Conservation (phyloP, 179 eudicot genomes). For the Corrigiola litoralis region DNA sequence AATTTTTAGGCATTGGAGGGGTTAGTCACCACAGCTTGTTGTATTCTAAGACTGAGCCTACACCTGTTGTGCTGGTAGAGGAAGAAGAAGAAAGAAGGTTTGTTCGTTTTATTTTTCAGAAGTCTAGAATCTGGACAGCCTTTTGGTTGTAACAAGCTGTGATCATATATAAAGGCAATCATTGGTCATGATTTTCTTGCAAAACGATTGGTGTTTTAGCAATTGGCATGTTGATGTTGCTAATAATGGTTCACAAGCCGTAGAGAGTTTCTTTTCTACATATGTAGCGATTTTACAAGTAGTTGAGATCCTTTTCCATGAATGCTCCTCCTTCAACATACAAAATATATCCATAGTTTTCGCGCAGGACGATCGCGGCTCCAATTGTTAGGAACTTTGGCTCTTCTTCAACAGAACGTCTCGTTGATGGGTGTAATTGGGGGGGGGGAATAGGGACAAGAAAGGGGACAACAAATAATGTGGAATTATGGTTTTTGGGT, state of each 20-base stretch:
- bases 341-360: background rate
- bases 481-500: no score
- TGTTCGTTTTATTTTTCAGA: constrained; percentile 9
- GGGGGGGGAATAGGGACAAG: no score
- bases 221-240: no score
- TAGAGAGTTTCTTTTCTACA: no score
- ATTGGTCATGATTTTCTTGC: background rate
- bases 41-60: constrained; percentile 83
- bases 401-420: constrained; percentile 43
- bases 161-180: background rate
- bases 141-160: background rate
- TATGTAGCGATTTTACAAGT: no score
- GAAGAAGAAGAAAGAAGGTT: constrained; percentile 63
- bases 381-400: constrained; percentile 31
- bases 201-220: no score
- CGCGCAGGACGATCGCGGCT: constrained; percentile 38
- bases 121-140: background rate
- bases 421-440: constrained; percentile 65
- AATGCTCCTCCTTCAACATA: background rate
- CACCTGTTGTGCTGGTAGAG: constrained; percentile 37
- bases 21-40: constrained; percentile 95
- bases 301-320: background rate
- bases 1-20: constrained; percentile 84
- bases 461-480: no score
- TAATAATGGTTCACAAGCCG: no score